These are phyloP conservation scores for Xanthoconium separans DNA, from an alignment of 1,284 basidiomycete species.

Conservation along the genomic window DNA sequence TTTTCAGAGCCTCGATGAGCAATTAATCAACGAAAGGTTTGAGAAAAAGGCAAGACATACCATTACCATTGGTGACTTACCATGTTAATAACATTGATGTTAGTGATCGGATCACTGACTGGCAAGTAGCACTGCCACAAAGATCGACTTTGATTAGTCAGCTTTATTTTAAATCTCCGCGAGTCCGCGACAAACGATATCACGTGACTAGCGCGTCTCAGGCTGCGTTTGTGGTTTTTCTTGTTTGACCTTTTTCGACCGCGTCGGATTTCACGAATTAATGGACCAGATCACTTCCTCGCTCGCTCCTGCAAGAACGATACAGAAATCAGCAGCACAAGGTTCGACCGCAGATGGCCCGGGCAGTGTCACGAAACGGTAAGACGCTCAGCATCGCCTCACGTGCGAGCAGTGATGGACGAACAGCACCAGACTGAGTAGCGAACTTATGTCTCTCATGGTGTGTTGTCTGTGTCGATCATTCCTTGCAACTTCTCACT, in stretches of 20 bases:
- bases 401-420: constrained; percentile 10
- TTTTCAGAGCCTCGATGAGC: no score
- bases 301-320: constrained; percentile 54
- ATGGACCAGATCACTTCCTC: constrained; percentile 77
- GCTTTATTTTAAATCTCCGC: background rate
- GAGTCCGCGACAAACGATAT: background rate
- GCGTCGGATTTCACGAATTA: background rate
- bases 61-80: no score
- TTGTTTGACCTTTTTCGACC: background rate
- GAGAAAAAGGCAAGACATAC: no score
- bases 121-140: no score
- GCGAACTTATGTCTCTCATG: constrained; percentile 84
- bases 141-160: background rate
- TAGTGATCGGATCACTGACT: no score
- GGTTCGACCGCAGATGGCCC: constrained; percentile 52
- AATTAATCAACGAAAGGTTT: no score
- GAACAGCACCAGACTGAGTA: constrained; percentile 54
- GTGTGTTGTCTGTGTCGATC: constrained; percentile 42
- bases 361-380: constrained; percentile 83
- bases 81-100: no score
- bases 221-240: background rate
- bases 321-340: constrained; percentile 53
- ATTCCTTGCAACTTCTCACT: constrained; percentile 8
- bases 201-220: constrained; percentile 31
- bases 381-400: constrained; percentile 13